Conservation (phyloP, 164 flowering plant species). For the Dillenia suffruticosa region DNA sequence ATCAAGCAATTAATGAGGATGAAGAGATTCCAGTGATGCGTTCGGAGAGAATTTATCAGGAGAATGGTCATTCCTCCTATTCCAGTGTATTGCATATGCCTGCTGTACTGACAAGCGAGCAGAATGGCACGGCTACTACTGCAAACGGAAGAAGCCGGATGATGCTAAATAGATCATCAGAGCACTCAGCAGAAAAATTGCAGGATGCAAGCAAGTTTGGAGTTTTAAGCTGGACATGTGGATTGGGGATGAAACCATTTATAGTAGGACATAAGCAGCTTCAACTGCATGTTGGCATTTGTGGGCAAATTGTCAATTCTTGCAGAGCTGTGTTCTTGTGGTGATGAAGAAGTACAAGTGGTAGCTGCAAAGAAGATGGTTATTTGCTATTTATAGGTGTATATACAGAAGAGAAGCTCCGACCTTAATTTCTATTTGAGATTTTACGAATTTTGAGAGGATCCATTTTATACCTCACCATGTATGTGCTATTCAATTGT, state of each 20-base stretch:
- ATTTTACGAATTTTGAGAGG: too few relatives aligned
- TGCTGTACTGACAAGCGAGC: constrained; percentile 11
- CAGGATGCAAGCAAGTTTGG: constrained; percentile 25
- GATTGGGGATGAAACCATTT: constrained; percentile 24
- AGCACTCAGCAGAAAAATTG: constrained; percentile 19
- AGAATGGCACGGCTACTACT: constrained; percentile 15
- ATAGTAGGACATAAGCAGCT: constrained; percentile 27
- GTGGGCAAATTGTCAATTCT: constrained; percentile 21
- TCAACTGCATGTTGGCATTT: constrained; percentile 21
- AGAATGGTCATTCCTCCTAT: constrained; percentile 14
- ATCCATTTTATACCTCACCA: too few relatives aligned
- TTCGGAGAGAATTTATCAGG: constrained; percentile 17
- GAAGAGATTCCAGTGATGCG: constrained; percentile 14
- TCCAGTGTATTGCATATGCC: constrained; percentile 22
- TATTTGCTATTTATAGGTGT: too few relatives aligned
- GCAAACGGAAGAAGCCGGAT: constrained; percentile 23
- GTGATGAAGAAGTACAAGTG: constrained; percentile 6
- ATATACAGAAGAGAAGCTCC: too few relatives aligned
- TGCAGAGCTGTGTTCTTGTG: constrained; percentile 30
- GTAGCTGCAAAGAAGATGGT: not conserved
- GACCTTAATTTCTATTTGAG: too few relatives aligned
- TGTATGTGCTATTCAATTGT: too few relatives aligned
- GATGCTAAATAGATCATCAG: constrained; percentile 20
- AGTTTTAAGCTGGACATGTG: constrained; percentile 20
- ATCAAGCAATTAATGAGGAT: not conserved